Conservation (phyloP, 2,329 filamentous ascomycete species). For the Alternaria ethzedia region DNA sequence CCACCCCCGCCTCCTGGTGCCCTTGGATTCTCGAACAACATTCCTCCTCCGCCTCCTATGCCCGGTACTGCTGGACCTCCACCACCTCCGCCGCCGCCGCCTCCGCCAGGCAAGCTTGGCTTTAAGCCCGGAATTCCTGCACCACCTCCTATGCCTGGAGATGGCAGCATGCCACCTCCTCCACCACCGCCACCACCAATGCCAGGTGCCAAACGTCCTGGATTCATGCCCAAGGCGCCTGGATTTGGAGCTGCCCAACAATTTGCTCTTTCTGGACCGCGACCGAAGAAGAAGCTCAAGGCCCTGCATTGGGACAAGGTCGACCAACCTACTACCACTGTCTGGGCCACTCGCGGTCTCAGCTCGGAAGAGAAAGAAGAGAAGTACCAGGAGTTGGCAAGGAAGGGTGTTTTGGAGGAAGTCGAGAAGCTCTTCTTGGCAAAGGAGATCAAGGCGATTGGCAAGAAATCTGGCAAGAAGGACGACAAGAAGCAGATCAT, state of each 20-base stretch:
- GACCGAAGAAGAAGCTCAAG: conserved; percentile 99
- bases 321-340: conserved; percentile 86
- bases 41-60: conserved; percentile 55
- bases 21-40: conserved; percentile 47
- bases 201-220: conserved; percentile 65
- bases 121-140: conserved; percentile 52
- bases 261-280: conserved; percentile 76
- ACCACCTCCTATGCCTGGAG: conserved; percentile 59
- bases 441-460: conserved; percentile 91
- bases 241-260: conserved; percentile 62
- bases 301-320: conserved; percentile 99
- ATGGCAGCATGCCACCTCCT: conserved; percentile 56
- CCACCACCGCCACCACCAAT: conserved; percentile 66
- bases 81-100: conserved; percentile 56
- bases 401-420: conserved; percentile 94
- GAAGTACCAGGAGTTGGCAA: conserved; percentile 91
- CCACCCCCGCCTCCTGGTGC: conserved; percentile 49
- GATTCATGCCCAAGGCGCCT: conserved; percentile 72
- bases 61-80: conserved; percentile 57
- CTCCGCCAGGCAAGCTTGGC: conserved; percentile 55
- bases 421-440: conserved; percentile 97
- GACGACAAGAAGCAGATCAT: conserved; percentile 98
- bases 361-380: conserved; percentile 91
- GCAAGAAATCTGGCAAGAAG: conserved; percentile 74
- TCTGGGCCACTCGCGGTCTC: conserved; percentile 87